These are phyloP conservation scores for Diplocarpon rosae DNA, from an alignment of 2,329 filamentous ascomycete genomes.

Conservation along the genomic window DNA sequence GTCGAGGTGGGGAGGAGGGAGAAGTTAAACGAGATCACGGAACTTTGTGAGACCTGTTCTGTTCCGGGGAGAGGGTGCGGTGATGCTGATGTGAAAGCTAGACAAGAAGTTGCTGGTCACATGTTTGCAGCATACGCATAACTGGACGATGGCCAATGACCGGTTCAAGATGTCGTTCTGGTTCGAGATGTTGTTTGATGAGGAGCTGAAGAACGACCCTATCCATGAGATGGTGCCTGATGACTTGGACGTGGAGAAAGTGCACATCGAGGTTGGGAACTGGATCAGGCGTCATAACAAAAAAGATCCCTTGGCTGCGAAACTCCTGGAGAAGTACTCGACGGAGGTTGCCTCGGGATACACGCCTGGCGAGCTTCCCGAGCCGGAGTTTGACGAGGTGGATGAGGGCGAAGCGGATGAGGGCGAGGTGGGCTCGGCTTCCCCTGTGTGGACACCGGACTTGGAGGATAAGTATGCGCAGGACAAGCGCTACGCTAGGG, in stretches of 20 bases:
- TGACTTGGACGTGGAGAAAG: slow-evolving; percentile 43
- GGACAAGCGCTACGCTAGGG: slow-evolving; percentile 46
- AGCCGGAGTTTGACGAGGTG: slow-evolving; percentile 10
- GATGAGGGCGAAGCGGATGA: slow-evolving; percentile 13
- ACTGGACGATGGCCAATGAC: slow-evolving; percentile 59
- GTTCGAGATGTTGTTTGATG: slow-evolving; percentile 55
- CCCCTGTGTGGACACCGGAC: slow-evolving; percentile 29
- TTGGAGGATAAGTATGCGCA: slow-evolving; percentile 47
- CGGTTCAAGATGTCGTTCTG: slow-evolving; percentile 61
- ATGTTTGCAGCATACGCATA: slow-evolving; percentile 54
- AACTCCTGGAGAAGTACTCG: slow-evolving; percentile 44
- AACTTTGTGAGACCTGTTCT: slow-evolving; percentile 40
- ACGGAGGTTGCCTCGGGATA: slow-evolving; percentile 19
- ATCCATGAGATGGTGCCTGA: slow-evolving; percentile 37
- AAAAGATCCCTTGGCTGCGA: slow-evolving; percentile 44
- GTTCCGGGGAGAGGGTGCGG: neutral
- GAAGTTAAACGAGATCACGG: slow-evolving; percentile 51
- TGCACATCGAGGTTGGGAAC: slow-evolving; percentile 49
- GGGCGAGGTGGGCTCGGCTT: slow-evolving; percentile 7
- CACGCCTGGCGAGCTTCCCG: slow-evolving; percentile 27
- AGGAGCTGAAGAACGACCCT: slow-evolving; percentile 39
- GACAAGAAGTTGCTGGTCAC: slow-evolving; percentile 58
- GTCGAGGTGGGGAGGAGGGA: slow-evolving; percentile 44
- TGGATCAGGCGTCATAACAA: slow-evolving; percentile 52
- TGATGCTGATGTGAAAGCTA: slow-evolving; percentile 22